phyloP scores from a whole-genome alignment of 2,329 filamentous ascomycete genomes.

The Pezicula carpinea region DNA sequence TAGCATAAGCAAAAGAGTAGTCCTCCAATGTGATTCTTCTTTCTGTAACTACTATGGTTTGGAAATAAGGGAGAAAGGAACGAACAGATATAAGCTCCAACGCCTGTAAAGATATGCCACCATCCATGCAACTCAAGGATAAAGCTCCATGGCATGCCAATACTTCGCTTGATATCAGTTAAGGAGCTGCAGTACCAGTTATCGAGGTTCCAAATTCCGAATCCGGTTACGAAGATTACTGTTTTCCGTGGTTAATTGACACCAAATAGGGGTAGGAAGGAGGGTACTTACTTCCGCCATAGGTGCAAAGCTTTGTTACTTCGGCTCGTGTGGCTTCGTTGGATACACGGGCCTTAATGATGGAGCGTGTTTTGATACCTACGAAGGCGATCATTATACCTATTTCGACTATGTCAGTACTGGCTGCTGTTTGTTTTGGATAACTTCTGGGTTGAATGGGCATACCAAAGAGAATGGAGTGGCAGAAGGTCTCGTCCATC shows the following conservation, averaged over 20 bases:
- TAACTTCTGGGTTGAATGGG: neutral
- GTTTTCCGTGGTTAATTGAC: neutral
- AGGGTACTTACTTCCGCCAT: constrained; percentile 18
- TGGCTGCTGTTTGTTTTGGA: neutral
- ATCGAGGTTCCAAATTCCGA: constrained; percentile 53
- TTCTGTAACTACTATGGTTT: no score
- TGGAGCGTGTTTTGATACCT: constrained; percentile 20
- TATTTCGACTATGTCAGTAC: constrained; percentile 2
- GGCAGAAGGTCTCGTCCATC: constrained; percentile 21
- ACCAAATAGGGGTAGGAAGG: no score
- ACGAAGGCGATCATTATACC: constrained; percentile 21
- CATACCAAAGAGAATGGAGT: constrained; percentile 22
- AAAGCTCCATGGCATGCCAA: constrained; percentile 52
- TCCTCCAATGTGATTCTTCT: neutral
- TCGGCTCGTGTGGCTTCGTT: constrained; percentile 18
- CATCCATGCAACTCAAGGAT: constrained; percentile 56
- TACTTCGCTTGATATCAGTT: constrained; percentile 34
- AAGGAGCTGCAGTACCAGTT: constrained; percentile 46
- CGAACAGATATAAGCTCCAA: constrained; percentile 39
- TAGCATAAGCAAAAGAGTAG: neutral
- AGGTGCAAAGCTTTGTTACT: constrained; percentile 18
- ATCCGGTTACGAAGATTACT: constrained; percentile 38
- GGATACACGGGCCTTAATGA: constrained; percentile 21
- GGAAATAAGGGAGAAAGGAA: constrained; percentile 1
- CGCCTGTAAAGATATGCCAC: constrained; percentile 59